Percentiles rank a stretch among this genome's conserved stretches.
phyloP scores from a whole-genome alignment of 352 stramenopile genomes.

The Phytophthora macrochlamydospora region DNA sequence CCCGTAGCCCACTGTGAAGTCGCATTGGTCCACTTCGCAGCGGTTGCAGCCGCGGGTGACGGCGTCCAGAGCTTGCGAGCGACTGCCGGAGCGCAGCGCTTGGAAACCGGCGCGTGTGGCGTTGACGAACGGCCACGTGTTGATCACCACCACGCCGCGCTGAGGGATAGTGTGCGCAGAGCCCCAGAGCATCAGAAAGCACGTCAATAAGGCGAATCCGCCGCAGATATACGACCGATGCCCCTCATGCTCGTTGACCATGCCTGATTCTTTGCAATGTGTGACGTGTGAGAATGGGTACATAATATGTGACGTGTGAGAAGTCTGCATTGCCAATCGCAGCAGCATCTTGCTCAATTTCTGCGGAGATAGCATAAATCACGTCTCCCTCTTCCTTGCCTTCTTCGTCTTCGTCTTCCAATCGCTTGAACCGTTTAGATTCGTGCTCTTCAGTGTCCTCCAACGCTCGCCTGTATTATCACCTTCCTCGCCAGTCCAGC shows the following conservation, averaged over 20 bases:
- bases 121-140: conserved; percentile 84
- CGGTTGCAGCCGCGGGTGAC: conserved; percentile 74
- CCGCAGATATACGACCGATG: conserved; percentile 32
- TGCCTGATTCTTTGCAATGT: not conserved
- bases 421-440: too few relatives aligned
- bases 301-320: too few relatives aligned
- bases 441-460: too few relatives aligned
- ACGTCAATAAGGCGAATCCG: conserved; percentile 31
- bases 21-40: conserved; percentile 87
- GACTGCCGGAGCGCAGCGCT: conserved; percentile 31
- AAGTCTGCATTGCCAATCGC: too few relatives aligned
- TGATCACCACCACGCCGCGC: conserved; percentile 67
- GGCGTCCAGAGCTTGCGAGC: conserved; percentile 53
- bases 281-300: too few relatives aligned
- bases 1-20: conserved; percentile 91
- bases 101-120: conserved; percentile 73
- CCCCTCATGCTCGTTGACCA: conserved; percentile 18
- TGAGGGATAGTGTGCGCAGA: conserved; percentile 33
- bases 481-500: too few relatives aligned
- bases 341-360: too few relatives aligned
- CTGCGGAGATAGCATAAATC: too few relatives aligned
- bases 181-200: conserved; percentile 35
- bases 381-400: too few relatives aligned
- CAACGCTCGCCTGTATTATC: too few relatives aligned
- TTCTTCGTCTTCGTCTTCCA: too few relatives aligned